Evolutionary conservation across 768 basidiomycete species (phyloP).

Genomic region (Xerocomellus chrysenteron): DNA sequence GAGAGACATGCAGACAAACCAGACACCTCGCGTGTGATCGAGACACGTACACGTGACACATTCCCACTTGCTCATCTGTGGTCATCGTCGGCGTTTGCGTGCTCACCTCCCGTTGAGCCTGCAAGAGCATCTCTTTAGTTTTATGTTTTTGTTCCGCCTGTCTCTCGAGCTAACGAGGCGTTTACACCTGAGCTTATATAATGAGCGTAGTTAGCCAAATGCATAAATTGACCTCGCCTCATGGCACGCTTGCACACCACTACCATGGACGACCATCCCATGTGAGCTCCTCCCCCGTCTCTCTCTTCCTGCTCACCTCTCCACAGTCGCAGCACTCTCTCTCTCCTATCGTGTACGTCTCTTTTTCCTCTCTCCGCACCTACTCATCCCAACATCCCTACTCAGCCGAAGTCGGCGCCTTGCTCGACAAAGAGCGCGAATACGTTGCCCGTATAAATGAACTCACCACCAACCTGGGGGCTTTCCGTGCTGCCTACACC

Average conservation of each 20-base stretch:
- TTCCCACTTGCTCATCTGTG: slow-evolving; percentile 31
- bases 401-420: slow-evolving; percentile 32
- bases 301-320: not conserved
- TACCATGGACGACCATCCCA: slow-evolving; percentile 19
- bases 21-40: slow-evolving; percentile 13
- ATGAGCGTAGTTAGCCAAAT: no score
- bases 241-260: no score
- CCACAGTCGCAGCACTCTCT: slow-evolving; percentile 3
- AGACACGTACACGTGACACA: slow-evolving; percentile 33
- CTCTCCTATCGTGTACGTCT: slow-evolving; percentile 8
- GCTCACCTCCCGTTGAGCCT: no score
- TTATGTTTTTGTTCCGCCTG: no score
- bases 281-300: slow-evolving; percentile 1
- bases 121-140: no score
- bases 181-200: no score
- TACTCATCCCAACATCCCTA: not conserved
- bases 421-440: slow-evolving; percentile 24
- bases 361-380: not conserved
- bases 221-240: not conserved
- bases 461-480: slow-evolving; percentile 24
- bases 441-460: slow-evolving; percentile 19
- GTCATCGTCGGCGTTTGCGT: no score
- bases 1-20: slow-evolving; percentile 2
- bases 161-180: no score
- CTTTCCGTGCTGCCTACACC: slow-evolving; percentile 29